Percentiles rank a stretch among this genome's conserved stretches.
Conservation (phyloP, 2,329 filamentous ascomycete genomes). For the Colletotrichum salicis region DNA sequence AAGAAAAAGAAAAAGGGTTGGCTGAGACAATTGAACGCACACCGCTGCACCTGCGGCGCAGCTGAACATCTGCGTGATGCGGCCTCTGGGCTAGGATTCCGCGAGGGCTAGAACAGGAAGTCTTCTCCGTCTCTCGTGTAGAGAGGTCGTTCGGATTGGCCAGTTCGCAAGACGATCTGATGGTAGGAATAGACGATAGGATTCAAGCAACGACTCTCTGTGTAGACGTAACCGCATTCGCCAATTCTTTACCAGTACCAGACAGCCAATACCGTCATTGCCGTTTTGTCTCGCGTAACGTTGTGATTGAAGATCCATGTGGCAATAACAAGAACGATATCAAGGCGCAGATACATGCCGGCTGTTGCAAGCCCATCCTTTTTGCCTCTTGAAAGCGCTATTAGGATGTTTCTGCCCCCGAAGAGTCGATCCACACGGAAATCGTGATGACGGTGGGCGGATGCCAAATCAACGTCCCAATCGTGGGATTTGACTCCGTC, state of each 20-base stretch:
- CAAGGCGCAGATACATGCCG: not conserved
- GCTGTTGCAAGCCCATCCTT: not conserved
- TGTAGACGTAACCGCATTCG: not conserved
- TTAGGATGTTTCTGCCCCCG: not conserved
- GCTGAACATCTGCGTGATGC: not conserved
- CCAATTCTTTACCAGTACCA: no score
- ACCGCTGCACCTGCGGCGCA: not conserved
- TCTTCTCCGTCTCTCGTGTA: slow-evolving; percentile 6
- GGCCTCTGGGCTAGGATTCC: not conserved
- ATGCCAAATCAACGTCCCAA: not conserved
- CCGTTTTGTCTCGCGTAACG: not conserved
- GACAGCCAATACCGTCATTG: not conserved
- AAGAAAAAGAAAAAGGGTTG: not conserved
- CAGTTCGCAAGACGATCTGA: not conserved
- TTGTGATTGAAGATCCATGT: not conserved
- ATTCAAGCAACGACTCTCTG: not conserved
- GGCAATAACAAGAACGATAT: not conserved
- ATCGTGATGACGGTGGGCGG: not conserved
- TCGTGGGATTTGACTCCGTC: not conserved
- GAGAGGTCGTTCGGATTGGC: not conserved
- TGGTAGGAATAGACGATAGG: not conserved
- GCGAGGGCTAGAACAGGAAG: slow-evolving; percentile 12
- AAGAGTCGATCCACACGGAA: not conserved
- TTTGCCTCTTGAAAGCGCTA: not conserved
- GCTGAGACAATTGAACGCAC: not conserved